These are phyloP conservation scores for Rhizodiscina lignyota DNA, from an alignment of 495 filamentous ascomycete species.

Conservation along the genomic window DNA sequence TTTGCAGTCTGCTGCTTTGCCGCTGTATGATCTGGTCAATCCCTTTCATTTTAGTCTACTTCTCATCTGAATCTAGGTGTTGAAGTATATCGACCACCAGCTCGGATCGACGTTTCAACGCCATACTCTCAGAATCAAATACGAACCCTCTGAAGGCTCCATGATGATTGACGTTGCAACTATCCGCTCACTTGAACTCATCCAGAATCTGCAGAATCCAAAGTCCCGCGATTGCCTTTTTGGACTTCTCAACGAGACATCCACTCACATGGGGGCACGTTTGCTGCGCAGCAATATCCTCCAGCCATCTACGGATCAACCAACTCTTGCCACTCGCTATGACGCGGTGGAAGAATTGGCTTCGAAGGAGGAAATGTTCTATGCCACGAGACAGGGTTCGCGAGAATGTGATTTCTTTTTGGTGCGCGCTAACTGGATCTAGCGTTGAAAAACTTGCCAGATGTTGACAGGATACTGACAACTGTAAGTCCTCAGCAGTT, in stretches of 20 bases:
- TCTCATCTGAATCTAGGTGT: constrained; percentile 32
- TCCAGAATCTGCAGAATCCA: constrained; percentile 65
- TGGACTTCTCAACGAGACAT: constrained; percentile 66
- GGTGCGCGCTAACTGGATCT: constrained; percentile 8
- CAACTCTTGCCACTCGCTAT: constrained; percentile 46
- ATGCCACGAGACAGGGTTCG: constrained; percentile 47
- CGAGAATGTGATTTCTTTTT: not conserved
- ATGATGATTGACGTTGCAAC: constrained; percentile 92
- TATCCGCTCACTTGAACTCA: constrained; percentile 68
- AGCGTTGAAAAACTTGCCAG: constrained; percentile 60
- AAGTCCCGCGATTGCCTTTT: constrained; percentile 68
- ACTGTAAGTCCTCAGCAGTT: constrained; percentile 27
- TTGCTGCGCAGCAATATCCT: constrained; percentile 67
- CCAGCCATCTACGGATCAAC: constrained; percentile 66
- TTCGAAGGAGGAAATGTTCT: constrained; percentile 76
- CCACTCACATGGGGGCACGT: constrained; percentile 76
- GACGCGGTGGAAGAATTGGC: constrained; percentile 77
- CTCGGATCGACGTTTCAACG: constrained; percentile 46
- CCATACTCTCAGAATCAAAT: constrained; percentile 72
- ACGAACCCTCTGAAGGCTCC: constrained; percentile 73
- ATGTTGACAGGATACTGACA: constrained; percentile 51
- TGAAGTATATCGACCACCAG: constrained; percentile 66
- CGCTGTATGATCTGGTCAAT: constrained; percentile 41
- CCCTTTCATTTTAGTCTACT: not conserved
- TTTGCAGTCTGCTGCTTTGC: constrained; percentile 81